Conservation (phyloP, 352 stramenopile genomes). For the Globisporangium okanoganense region DNA sequence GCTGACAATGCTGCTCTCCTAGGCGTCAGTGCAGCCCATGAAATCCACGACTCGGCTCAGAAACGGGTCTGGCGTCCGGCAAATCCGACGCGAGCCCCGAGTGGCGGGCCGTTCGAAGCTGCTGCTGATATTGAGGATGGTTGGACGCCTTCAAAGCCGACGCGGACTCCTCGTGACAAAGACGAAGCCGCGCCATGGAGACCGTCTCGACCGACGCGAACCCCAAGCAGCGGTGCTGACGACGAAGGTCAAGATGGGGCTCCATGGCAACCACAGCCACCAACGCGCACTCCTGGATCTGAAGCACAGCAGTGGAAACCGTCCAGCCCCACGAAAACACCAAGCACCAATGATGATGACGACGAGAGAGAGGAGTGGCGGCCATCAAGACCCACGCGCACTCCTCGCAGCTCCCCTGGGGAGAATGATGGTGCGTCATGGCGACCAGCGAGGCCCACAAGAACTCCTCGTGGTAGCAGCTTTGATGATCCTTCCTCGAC, state of each 20-base stretch:
- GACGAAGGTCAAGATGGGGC: too few species aligned
- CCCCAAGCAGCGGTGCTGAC: not conserved
- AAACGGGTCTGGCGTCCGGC: not conserved
- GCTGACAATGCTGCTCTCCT: not conserved
- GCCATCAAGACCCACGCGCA: not conserved
- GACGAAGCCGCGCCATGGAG: not conserved
- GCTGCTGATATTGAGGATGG: not conserved
- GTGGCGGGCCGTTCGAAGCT: not conserved
- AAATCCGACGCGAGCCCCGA: not conserved
- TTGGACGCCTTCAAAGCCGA: not conserved
- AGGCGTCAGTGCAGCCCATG: not conserved
- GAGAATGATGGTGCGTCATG: not conserved
- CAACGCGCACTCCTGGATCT: too few species aligned
- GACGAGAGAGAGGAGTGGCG: not conserved
- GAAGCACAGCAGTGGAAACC: not conserved
- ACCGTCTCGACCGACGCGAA: not conserved
- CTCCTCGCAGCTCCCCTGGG: not conserved
- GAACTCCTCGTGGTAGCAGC: not conserved
- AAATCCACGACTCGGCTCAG: not conserved
- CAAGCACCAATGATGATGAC: not conserved
- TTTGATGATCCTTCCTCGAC: not conserved
- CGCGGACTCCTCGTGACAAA: not conserved
- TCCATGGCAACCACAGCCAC: not conserved
- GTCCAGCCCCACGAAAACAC: not conserved
- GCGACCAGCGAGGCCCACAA: not conserved